Evolutionary conservation across 1,284 basidiomycete species (phyloP), one percentile per base, ranked within the genome.

Genomic region (Cystobasidium pallidum): DNA sequence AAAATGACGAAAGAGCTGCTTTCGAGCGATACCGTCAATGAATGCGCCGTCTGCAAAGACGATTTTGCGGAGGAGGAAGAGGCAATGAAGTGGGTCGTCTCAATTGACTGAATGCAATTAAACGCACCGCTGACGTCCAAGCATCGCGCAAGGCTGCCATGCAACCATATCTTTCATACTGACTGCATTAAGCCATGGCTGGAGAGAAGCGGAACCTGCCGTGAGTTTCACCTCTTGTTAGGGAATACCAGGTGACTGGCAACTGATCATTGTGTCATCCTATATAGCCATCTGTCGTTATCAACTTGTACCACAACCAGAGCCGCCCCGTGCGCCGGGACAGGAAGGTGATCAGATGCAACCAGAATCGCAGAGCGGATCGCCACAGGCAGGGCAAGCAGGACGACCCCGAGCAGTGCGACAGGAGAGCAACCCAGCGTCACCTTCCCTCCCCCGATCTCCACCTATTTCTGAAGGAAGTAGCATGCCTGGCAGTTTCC

Each of bases 31-130:
- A 47, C 64, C 21, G 67, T 73, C 28, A 67, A 2, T 24, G 72
- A 73, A n/a, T 73, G 72, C 36, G 64, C 72, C 19, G 72, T 73
- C 0, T 73, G 72, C 72, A 73, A 73, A 30, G 72, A 73, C 45
- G 72, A 73, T 26, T 73, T 73, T 39, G 41, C 49, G 36, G 66
- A 61, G 24, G 72, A 73, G 11, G 66, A 73, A 8, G 66, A 59
- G 11, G 41, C 55, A 10, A 61, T 67, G 43, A 59, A 61, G 64
- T 73, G 28, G 17, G 64, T 62, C 39, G 32, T 41, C 1, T 52
- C 36, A 7, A 1, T 57, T 32, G 34, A 11, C n/a, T 30, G 17
- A 11, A 19, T 28, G 30, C 13, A 15, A 4, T 36, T 11, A 21
- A 17, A 41, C 68, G 24, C 43, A 58, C 11, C 52, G 54, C 32